Percentiles rank a stretch among this genome's conserved stretches.
Evolutionary conservation across 176 grass and related monocot genomes (phyloP).

Genomic region (Neostapfia colusana): DNA sequence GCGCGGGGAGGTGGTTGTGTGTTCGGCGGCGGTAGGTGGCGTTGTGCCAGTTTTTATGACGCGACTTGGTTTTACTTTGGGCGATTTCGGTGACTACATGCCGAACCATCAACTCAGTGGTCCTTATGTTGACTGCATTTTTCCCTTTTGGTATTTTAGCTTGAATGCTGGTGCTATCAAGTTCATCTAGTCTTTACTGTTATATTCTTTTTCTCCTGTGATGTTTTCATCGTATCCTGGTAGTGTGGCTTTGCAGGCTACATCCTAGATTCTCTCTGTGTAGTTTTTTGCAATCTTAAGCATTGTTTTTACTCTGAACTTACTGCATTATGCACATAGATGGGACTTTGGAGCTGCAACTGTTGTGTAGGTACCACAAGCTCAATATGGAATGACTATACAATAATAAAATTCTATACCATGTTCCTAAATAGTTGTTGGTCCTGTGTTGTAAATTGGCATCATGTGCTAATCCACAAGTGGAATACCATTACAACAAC

Average conservation of each 20-base stretch:
- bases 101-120: not conserved
- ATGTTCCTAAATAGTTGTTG: not conserved
- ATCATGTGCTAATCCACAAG: not conserved
- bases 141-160: not conserved
- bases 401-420: not conserved
- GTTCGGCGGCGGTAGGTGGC: slow-evolving; percentile 4
- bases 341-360: not conserved
- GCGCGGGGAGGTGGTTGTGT: not conserved
- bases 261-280: not conserved
- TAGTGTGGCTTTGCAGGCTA: not conserved
- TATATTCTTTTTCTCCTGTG: not conserved
- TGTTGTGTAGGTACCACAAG: no score
- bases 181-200: not conserved
- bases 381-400: not conserved
- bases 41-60: not conserved
- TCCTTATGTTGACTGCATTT: not conserved
- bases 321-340: not conserved
- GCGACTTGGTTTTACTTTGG: not conserved
- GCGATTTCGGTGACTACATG: not conserved
- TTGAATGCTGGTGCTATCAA: not conserved
- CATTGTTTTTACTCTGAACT: not conserved
- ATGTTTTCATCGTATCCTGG: not conserved
- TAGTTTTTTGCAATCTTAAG: not conserved
- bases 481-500: not conserved
- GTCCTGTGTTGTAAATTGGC: not conserved